phyloP scores from a whole-genome alignment of 2,329 filamentous ascomycete genomes.

The Aurifilum marmelostoma region DNA sequence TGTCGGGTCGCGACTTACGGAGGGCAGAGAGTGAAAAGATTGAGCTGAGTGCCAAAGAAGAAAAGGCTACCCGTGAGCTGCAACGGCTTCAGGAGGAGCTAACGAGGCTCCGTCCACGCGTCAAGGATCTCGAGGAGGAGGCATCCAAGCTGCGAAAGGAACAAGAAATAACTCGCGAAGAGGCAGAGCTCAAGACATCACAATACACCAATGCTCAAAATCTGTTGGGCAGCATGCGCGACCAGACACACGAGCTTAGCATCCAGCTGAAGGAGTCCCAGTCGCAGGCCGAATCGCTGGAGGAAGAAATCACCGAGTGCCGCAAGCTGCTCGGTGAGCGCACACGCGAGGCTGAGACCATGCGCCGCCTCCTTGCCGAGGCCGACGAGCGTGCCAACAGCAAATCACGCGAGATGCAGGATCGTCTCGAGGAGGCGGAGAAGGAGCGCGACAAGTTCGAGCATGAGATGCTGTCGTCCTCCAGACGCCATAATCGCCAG shows the following conservation, averaged over 20 bases:
- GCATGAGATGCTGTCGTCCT: constrained; percentile 81
- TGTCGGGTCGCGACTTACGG: constrained; percentile 76
- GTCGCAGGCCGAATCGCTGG: constrained; percentile 79
- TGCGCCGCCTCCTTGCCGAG: constrained; percentile 85
- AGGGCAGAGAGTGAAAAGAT: constrained; percentile 78
- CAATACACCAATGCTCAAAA: constrained; percentile 86
- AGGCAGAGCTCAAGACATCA: constrained; percentile 80
- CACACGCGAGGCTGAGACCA: constrained; percentile 90
- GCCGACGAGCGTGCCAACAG: constrained; percentile 81
- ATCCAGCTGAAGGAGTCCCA: constrained; percentile 91
- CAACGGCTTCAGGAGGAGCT: constrained; percentile 74
- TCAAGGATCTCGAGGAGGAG: constrained; percentile 74
- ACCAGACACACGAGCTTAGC: constrained; percentile 84
- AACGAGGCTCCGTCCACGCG: constrained; percentile 62
- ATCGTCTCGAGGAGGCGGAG: constrained; percentile 85
- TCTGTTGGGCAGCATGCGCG: constrained; percentile 87
- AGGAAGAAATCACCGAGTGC: constrained; percentile 89
- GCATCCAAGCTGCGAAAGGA: constrained; percentile 70
- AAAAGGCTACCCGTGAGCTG: constrained; percentile 73
- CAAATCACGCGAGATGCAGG: constrained; percentile 85
- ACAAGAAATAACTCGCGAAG: constrained; percentile 70
- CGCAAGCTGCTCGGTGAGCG: constrained; percentile 85
- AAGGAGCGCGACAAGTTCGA: constrained; percentile 93
- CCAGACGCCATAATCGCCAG: constrained; percentile 77
- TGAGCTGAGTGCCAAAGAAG: constrained; percentile 72